Base-by-base conservation (phyloP, 2,329 filamentous ascomycete species). In the Ascochyta koolunga region DNA sequence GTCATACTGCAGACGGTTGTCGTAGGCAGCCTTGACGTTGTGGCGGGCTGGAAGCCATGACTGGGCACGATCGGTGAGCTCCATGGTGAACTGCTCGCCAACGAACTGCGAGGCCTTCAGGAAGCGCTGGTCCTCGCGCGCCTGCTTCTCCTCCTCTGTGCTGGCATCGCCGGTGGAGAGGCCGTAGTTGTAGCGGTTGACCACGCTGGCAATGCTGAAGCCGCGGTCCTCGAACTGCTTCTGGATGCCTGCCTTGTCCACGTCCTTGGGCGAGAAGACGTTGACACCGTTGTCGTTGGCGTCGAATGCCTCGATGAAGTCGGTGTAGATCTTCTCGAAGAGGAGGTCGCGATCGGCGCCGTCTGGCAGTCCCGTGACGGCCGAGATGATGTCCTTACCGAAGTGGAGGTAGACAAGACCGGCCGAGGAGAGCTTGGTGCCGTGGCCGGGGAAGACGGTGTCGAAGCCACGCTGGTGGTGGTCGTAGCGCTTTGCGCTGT, bases 341-440 rank as follows among this genome's bases (percentile, higher is more conserved):
- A 99, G 81, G 25, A 96, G 77, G 35, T 83, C 81, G 38, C 95
- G 88, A 62, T 92, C 87, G 37, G 85, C 76, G 60, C 83, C 86
- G 60, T 86, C 79, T 11, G 82, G 72, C 24, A 87, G 77, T 5
- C 81, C 82, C 9, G 88, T 84, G 50, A 86, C 80, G 44, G 85
- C 80, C 2, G 89, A 86, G 67, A 99, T 87, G 72, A 98, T 91
- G 53, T 86, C 84, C 66, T 86, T 88, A 65, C 95, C 95, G 75
- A 96, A 98, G 81, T 98, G 93, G 83, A 96, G 85, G 81, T 95
- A 99, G 29, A 99, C 91, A 19, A 99, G 84, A 1, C 95, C 95
- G 0, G 95, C 95, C 56, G 91, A 96, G 50, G 90, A 96, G 53
- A 99, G 89, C 82, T 96, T 97, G 61, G 95, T 99, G 48, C 78